Base-by-base conservation (phyloP, 2,329 filamentous ascomycete genomes). In the Xylariaceae sp. region DNA sequence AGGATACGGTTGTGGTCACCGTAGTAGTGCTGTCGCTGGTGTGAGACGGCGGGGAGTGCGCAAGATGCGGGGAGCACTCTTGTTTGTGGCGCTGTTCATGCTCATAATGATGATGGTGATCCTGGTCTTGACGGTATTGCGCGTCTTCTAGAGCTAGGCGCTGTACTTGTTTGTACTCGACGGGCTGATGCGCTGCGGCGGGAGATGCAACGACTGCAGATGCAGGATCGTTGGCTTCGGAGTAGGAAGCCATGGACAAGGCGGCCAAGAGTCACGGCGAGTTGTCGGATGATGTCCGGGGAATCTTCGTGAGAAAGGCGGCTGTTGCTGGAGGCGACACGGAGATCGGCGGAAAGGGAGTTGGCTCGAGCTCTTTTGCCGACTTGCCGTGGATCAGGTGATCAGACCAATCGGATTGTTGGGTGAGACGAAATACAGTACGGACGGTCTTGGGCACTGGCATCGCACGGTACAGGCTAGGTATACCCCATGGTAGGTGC, bases 271-370 rank as follows among this genome's bases (percentile, higher is more conserved):
- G 37, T 49, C 47, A 51, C 63, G 63, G 64, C 61, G 49, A 63
- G 55, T 65, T 65, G 63, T 66, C 65, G 65, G 65, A 49, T 61
- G 65, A 67, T 67, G 40, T 64, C 63, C 65, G 65, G 65, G 30
- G 62, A 64, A 65, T 66, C 65, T 65, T 67, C 65, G 65, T 67
- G 64, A 63, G 61, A 67, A 59, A 42, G 54, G 46, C 53, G 55
- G 55, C 29, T 53, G 36, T n/a, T 43, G 36, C 32, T 41, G 21
- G 22, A 36, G 26, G 16, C 19, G 37, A n/a, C 21, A 49, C 15
- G n/a, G 39, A 34, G 19, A n/a, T 21, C 32, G 19, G 19, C 29
- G 34, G 46, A 16, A 19, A 22, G 19, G 36, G 48, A n/a, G 18
- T 30, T 36, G 37, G 18, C 15, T 18, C 29, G 18, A 46, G 41